Evolutionary conservation across 2,329 filamentous ascomycete species (phyloP), one percentile per base, ranked within the genome.

Genomic region (Cladosporium colombiae): DNA sequence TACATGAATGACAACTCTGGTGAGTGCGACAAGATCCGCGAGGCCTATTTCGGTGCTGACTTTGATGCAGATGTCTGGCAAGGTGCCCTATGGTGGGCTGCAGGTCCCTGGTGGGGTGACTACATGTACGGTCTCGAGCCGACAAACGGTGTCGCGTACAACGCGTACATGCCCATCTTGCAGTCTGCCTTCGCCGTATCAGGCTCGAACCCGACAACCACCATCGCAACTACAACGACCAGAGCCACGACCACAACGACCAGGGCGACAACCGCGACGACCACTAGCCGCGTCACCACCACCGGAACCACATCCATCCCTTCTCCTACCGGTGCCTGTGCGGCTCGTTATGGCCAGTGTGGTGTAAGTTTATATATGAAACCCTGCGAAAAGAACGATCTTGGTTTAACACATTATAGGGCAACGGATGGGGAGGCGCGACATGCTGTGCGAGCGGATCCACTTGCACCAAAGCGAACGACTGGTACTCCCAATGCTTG

Each of bases 71-170:
- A 85, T 74, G 82, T 86, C 2, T 86, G 85, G 85, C 75, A 73
- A 37, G 85, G 85, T 14, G 82, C 79, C 0, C 58, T 82, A 0
- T 86, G 83, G 82, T 86, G 85, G 84, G 81, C 81, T 33, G 85
- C 83, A 25, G 85, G 85, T 0, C 84, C 84, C 2, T 86, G 81
- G 79, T 80, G 78, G 72, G 70, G 65, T 10, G 67, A 69, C 46
- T 74, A 75, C 59, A 71, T 75, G 66, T 74, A 69, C 63, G 67
- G 72, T 55, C 79, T 86, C 71, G 84, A 86, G 77, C 84, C 84
- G 0, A 73, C 78, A 7, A 76, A 65, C 67, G 83, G 83, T 0
- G 67, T 71, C 18, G 82, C 80, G 6, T 84, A 81, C 74, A 62
- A 18, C 18, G 66, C 69, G 0, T 72, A 71, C 56, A 60, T 70